Conservation (phyloP, 805 yeast species). For the Wilhelminamyces savonicus region DNA sequence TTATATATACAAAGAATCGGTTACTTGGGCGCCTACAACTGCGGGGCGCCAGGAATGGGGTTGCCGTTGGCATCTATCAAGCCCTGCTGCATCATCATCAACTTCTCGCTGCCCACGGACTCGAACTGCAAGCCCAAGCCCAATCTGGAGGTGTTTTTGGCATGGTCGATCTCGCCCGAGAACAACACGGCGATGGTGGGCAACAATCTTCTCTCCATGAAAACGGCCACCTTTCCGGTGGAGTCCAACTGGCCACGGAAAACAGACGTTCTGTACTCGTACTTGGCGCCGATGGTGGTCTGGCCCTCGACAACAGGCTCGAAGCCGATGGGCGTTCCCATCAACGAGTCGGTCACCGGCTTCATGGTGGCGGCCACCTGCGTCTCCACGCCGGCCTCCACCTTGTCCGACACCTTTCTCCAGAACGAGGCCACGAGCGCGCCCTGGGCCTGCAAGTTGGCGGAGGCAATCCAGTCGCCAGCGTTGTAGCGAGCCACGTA, state of each 20-base stretch:
- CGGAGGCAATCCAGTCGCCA: conserved; percentile 88
- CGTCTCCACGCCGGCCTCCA: conserved; percentile 92
- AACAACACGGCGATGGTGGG: conserved; percentile 87
- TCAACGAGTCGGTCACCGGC: conserved; percentile 68
- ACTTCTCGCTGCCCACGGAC: conserved; percentile 90
- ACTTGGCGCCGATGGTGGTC: conserved; percentile 94
- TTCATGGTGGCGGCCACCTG: conserved; percentile 69
- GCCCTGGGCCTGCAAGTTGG: conserved; percentile 92
- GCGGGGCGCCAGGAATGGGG: conserved; percentile 78
- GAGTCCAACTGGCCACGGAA: conserved; percentile 95
- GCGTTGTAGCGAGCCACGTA: conserved; percentile 86
- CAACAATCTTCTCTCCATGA: conserved; percentile 87
- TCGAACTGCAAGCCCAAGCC: conserved; percentile 96
- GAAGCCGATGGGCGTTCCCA: conserved; percentile 74
- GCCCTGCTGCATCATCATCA: conserved; percentile 87
- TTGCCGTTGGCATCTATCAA: conserved; percentile 77
- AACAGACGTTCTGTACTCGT: conserved; percentile 93
- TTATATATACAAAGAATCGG: conserved; percentile 15
- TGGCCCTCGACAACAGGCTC: conserved; percentile 85
- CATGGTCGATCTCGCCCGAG: conserved; percentile 90
- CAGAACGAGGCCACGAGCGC: conserved; percentile 84
- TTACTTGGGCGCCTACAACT: conserved; percentile 30
- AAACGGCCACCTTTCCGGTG: conserved; percentile 82
- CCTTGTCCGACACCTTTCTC: conserved; percentile 87
- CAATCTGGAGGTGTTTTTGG: conserved; percentile 59